Conservation (phyloP, 176 grass and related monocot species). For the Luzula sylvatica region DNA sequence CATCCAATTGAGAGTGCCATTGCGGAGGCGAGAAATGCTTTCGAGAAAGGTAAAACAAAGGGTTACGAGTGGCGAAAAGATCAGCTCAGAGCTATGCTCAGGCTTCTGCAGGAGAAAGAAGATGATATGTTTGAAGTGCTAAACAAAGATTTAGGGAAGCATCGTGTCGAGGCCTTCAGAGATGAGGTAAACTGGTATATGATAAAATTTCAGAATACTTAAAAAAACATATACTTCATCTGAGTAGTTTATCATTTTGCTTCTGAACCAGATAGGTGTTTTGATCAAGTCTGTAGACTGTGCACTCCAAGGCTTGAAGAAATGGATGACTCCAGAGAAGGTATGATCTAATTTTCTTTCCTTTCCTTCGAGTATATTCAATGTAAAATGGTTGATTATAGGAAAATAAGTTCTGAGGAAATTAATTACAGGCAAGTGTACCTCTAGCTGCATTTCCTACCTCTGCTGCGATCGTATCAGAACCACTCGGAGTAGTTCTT, state of each 20-base stretch:
- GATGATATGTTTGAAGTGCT: constrained; percentile 46
- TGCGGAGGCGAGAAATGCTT: constrained; percentile 34
- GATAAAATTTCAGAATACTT: background rate
- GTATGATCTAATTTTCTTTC: constrained; percentile 16
- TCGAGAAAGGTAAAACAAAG: constrained; percentile 51
- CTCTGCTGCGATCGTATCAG: constrained; percentile 47
- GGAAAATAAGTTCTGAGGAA: background rate
- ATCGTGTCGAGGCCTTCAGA: constrained; percentile 66
- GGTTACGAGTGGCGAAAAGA: constrained; percentile 50
- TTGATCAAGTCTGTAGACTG: constrained; percentile 48
- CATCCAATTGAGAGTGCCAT: constrained; percentile 16
- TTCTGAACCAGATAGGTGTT: constrained; percentile 52
- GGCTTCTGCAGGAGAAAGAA: constrained; percentile 54
- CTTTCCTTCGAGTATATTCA: background rate
- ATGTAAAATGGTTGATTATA: background rate
- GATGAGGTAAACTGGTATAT: constrained; percentile 45
- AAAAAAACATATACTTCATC: background rate
- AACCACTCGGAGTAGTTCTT: constrained; percentile 85
- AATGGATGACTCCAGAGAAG: constrained; percentile 59
- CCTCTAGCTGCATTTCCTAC: constrained; percentile 52
- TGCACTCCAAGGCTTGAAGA: constrained; percentile 40
- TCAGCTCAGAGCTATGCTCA: constrained; percentile 51
- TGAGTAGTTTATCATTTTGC: background rate
- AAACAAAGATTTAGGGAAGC: constrained; percentile 68
- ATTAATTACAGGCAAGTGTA: constrained; percentile 31